Conservation (phyloP, 2,329 filamentous ascomycete species). For the Plenodomus biglobosus region DNA sequence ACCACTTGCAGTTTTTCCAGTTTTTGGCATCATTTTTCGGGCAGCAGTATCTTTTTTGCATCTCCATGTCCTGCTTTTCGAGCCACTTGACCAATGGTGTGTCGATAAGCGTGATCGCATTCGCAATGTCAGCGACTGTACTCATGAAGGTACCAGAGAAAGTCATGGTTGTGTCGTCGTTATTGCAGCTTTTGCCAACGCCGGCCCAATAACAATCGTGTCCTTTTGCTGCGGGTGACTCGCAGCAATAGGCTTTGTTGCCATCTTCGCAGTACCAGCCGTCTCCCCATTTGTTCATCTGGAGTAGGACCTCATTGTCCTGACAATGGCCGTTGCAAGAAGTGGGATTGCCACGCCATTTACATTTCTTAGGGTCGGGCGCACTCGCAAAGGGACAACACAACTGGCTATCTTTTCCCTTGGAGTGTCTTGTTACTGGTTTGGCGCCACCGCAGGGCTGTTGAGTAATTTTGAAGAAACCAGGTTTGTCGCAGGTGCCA, state of each 20-base stretch:
- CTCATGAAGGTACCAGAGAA: slow-evolving; percentile 6
- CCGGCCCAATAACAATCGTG: slow-evolving; percentile 26
- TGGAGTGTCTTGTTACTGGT: slow-evolving; percentile 7
- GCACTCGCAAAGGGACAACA: slow-evolving; percentile 7
- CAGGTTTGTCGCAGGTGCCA: slow-evolving; percentile 28
- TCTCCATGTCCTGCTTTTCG: slow-evolving; percentile 1
- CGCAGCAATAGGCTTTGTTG: slow-evolving; percentile 34
- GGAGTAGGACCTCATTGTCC: slow-evolving; percentile 22
- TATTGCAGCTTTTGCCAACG: slow-evolving; percentile 6
- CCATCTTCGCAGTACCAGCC: slow-evolving; percentile 31
- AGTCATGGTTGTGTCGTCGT: slow-evolving; percentile 9
- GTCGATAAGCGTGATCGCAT: neutral
- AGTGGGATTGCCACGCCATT: slow-evolving; percentile 34
- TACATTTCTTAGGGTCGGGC: slow-evolving; percentile 35
- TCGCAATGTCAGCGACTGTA: slow-evolving; percentile 1
- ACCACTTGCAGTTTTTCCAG: slow-evolving; percentile 43
- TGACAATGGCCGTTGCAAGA: slow-evolving; percentile 20
- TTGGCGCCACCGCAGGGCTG: slow-evolving; percentile 30
- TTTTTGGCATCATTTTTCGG: slow-evolving; percentile 24
- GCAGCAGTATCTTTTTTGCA: slow-evolving; percentile 32
- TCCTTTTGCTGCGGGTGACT: slow-evolving; percentile 18
- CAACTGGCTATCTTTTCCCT: slow-evolving; percentile 16
- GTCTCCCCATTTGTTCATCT: slow-evolving; percentile 20
- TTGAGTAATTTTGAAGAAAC: slow-evolving; percentile 29
- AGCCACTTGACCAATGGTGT: neutral